Conservation (phyloP, 306 rosid genomes). For the Pterocarpus santalinus region DNA sequence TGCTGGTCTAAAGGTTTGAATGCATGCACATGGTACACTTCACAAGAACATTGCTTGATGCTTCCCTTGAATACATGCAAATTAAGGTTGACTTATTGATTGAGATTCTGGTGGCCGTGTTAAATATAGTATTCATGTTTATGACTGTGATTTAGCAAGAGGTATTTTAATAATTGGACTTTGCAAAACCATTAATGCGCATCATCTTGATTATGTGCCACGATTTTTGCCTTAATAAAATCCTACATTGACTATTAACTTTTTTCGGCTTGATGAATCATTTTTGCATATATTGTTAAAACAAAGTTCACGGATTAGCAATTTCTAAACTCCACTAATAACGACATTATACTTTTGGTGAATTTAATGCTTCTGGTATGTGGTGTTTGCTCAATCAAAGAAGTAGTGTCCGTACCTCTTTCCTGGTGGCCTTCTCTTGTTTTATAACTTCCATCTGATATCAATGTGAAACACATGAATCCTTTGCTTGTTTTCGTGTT, state of each 20-base stretch:
- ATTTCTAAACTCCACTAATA: not conserved
- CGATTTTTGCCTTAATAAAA: not conserved
- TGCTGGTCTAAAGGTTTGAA: slow-evolving; percentile 87
- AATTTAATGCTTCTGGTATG: not conserved
- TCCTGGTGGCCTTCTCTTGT: not conserved
- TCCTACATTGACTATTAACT: slow-evolving; percentile 13
- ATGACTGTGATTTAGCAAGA: slow-evolving; percentile 8
- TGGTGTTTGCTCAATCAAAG: slow-evolving; percentile 7
- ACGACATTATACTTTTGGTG: not conserved
- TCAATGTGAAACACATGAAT: not conserved
- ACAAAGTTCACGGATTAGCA: not conserved
- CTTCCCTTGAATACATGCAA: not conserved
- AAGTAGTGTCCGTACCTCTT: not conserved
- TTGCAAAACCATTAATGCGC: slow-evolving; percentile 1
- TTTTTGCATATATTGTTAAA: slow-evolving; percentile 21
- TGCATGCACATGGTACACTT: not conserved
- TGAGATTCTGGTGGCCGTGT: not conserved
- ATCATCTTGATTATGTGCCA: not conserved
- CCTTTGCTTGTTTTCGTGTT: not conserved
- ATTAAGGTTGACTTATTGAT: not conserved
- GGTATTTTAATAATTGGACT: not conserved
- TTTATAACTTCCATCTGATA: slow-evolving; percentile 23
- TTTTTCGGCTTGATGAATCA: slow-evolving; percentile 3
- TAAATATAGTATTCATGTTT: slow-evolving; percentile 1
- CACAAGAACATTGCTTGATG: too few species aligned